A percentile compares a stretch with the other conserved stretches of the same genome.
Evolutionary conservation across 1,284 basidiomycete species (phyloP).

Genomic region (Puccinia triticina): DNA sequence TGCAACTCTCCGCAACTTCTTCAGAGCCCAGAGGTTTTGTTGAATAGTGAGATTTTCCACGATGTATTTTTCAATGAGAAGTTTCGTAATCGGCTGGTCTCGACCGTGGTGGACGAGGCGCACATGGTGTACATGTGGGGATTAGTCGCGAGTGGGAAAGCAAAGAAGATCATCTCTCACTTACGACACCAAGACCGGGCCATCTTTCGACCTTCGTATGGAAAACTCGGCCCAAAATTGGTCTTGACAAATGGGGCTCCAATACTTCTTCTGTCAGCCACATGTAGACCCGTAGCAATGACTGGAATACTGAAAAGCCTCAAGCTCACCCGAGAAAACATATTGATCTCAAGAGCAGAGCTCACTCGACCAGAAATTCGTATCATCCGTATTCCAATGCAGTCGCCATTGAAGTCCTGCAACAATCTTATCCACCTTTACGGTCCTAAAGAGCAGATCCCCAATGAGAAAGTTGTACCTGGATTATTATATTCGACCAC

Average conservation of each 20-base stretch:
- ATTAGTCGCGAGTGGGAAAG: background rate
- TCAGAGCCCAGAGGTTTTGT: background rate
- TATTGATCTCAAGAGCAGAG: background rate
- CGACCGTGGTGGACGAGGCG: background rate
- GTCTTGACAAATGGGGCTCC: background rate
- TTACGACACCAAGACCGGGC: background rate
- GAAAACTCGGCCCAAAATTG: background rate
- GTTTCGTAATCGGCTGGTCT: background rate
- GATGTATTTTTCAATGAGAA: background rate
- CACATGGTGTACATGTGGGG: conserved; percentile 24
- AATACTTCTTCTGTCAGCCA: background rate
- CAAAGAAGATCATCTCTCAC: background rate
- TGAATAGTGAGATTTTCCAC: background rate
- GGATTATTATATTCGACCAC: too few species aligned
- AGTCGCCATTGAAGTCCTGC: background rate
- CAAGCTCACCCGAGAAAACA: background rate
- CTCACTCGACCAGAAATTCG: too few species aligned
- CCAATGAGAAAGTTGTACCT: background rate
- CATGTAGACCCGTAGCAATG: background rate
- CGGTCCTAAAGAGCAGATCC: too few species aligned
- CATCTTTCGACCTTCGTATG: conserved; percentile 15
- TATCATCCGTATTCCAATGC: background rate
- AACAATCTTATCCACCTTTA: too few species aligned
- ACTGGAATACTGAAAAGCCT: background rate
- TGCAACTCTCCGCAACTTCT: too few species aligned